Evolutionary conservation across 2,329 filamentous ascomycete genomes (phyloP).

Genomic region (Falciphora oryzae): DNA sequence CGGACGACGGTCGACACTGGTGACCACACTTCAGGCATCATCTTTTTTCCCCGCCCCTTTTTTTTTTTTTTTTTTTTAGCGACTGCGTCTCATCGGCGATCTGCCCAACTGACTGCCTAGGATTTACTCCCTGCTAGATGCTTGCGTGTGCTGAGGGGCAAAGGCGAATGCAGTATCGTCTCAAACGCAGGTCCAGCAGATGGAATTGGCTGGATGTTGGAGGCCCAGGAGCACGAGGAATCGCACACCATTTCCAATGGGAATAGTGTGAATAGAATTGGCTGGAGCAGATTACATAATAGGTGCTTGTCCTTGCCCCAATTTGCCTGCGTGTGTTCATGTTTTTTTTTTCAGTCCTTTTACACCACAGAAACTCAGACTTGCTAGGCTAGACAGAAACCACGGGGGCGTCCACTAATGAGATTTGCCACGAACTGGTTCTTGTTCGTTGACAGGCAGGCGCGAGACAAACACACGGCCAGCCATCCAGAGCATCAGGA

Average conservation of each 20-base stretch:
- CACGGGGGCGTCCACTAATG: no score
- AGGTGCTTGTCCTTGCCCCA: no score
- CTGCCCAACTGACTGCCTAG: no score
- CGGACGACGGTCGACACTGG: constrained; percentile 22
- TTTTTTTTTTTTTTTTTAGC: neutral
- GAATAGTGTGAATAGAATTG: no score
- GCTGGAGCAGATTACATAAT: no score
- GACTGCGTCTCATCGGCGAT: neutral
- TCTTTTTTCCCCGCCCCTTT: neutral
- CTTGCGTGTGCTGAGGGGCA: neutral
- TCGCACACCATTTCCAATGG: no score
- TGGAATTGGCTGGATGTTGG: neutral
- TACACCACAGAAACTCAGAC: no score
- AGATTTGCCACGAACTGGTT: neutral
- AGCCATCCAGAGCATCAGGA: no score
- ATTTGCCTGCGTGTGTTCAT: no score
- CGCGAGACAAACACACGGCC: no score
- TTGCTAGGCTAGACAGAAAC: neutral
- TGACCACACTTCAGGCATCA: constrained; percentile 11
- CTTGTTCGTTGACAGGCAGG: neutral
- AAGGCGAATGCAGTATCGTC: neutral
- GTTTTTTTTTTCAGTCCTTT: neutral
- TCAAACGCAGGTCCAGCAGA: neutral
- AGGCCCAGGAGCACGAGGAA: no score
- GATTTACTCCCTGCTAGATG: neutral